Evolutionary conservation across 371 early-diverging fungal genomes (phyloP).

Genomic region (Smittium culicis): DNA sequence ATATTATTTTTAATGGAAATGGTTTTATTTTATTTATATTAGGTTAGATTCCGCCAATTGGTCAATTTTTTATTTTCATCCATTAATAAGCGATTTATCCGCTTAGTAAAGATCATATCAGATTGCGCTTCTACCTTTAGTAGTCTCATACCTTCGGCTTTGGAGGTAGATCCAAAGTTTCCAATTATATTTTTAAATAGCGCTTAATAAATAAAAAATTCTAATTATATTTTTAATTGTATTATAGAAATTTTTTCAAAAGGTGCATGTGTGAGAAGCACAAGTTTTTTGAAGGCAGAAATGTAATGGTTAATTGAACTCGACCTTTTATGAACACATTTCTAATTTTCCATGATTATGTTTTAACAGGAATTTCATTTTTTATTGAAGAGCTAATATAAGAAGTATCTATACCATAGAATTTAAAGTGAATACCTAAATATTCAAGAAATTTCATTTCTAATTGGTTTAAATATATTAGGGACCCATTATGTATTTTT

Average conservation of each 20-base stretch:
- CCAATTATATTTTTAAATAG: constrained; percentile 3
- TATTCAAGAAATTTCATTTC: constrained; percentile 2
- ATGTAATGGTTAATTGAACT: constrained; percentile 1
- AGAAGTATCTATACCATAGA: neutral
- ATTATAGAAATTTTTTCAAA: neutral
- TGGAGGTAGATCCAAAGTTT: constrained; percentile 2
- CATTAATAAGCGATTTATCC: neutral
- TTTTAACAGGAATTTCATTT: neutral
- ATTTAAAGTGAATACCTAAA: constrained; percentile 7
- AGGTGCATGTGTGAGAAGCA: neutral
- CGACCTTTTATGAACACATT: neutral
- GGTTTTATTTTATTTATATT: neutral
- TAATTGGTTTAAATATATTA: neutral
- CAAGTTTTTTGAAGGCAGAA: constrained; percentile 7
- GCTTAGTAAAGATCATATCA: constrained; percentile 1
- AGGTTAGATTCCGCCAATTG: neutral
- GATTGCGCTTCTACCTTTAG: neutral
- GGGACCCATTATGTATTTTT: neutral
- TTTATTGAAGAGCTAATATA: neutral
- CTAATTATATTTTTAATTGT: too few species aligned
- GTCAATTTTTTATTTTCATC: constrained; percentile 4
- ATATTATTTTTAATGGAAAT: neutral
- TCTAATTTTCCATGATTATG: neutral
- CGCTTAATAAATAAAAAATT: too few species aligned
- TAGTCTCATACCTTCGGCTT: neutral